Base-by-base conservation (phyloP, 2,329 filamentous ascomycete genomes). In the Ramichloridium luteum region DNA sequence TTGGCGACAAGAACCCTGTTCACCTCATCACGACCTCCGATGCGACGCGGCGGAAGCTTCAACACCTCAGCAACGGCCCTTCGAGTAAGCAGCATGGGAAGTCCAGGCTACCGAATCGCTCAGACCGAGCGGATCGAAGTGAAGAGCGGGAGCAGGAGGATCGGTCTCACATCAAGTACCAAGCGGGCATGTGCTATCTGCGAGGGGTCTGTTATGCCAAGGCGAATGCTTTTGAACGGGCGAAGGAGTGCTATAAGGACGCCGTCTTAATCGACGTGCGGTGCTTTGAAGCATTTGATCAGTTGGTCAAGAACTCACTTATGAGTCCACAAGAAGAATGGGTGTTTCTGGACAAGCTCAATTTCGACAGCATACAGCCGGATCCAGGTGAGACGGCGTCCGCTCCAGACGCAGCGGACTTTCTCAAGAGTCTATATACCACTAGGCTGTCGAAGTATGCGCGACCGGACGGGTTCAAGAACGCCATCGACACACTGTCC, bases 241-340 rank as follows among this genome's bases (percentile, higher is more conserved):
- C 90, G 31, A 94, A 94, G 56, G 86, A 96, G 49, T 96, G 90
- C 61, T 98, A 96, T 68, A 96, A 94, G 62, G 84, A 93, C 49
- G 90, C 90, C 2, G 85, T 96, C 27, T 76, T 82, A 39, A 94
- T 98, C 50, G 90, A 98, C 53, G 86, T 96, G 3, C 86, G 93
- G 56, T 98, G 90, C 59, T 96, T 93, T 53, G 90, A 98, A 58
- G 90, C 90, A 0, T 96, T 98, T 52, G 86, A 94, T 48, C 86
- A 96, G 62, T 71, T 98, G 34, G 94, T 96, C 77, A 84, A 85
- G 61, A 98, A 98, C 60, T 82, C 82, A 13, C 68, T 98, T 39
- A 80, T 98, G 73, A 74, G 74, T 13, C 85, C 86, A 0, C 77
- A 82, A 20, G 86, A 94, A 57, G 86, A 94, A 54, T 83, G 88